A percentile compares a stretch with the other conserved stretches of the same genome.
Evolutionary conservation across 192 early-diverging fungal genomes (phyloP).

Genomic region (Backusella australiensis): DNA sequence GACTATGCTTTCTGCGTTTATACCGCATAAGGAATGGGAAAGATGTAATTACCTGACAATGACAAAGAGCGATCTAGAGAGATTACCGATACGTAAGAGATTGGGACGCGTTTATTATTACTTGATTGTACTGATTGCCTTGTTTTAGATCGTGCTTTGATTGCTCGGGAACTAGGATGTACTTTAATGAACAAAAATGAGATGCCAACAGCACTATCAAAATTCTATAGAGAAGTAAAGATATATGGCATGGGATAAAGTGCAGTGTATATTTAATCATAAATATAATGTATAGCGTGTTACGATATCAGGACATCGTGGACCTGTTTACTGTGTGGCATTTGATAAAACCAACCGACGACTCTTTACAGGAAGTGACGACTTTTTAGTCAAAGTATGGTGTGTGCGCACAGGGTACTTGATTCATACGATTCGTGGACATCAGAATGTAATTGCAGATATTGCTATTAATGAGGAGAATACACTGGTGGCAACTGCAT

Average conservation of each 20-base stretch:
- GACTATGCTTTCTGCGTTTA: conserved; percentile 29
- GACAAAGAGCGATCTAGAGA: conserved; percentile 8
- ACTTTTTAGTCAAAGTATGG: conserved; percentile 85
- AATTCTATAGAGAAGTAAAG: conserved; percentile 34
- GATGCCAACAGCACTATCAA: conserved; percentile 26
- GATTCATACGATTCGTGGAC: conserved; percentile 81
- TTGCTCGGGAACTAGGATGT: conserved; percentile 31
- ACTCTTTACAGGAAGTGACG: conserved; percentile 86
- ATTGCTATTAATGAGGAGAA: conserved; percentile 77
- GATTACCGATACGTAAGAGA: conserved; percentile 17
- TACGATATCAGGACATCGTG: conserved; percentile 71
- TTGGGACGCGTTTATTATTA: background rate
- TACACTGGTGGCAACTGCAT: conserved; percentile 75
- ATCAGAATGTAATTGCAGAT: conserved; percentile 72
- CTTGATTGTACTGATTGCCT: background rate
- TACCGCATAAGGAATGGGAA: background rate
- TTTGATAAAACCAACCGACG: conserved; percentile 75
- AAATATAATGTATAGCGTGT: conserved; percentile 45
- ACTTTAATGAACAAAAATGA: conserved; percentile 10
- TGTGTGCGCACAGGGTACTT: conserved; percentile 74
- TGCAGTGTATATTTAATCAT: conserved; percentile 9
- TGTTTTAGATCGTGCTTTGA: conserved; percentile 18
- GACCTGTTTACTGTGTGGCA: conserved; percentile 68
- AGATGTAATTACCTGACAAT: conserved; percentile 15
- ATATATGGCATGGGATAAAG: conserved; percentile 9